Percentiles rank a stretch among this genome's conserved stretches.
These are phyloP conservation scores for Limtongia smithiae DNA, from an alignment of 805 yeast genomes.

Conservation along the genomic window DNA sequence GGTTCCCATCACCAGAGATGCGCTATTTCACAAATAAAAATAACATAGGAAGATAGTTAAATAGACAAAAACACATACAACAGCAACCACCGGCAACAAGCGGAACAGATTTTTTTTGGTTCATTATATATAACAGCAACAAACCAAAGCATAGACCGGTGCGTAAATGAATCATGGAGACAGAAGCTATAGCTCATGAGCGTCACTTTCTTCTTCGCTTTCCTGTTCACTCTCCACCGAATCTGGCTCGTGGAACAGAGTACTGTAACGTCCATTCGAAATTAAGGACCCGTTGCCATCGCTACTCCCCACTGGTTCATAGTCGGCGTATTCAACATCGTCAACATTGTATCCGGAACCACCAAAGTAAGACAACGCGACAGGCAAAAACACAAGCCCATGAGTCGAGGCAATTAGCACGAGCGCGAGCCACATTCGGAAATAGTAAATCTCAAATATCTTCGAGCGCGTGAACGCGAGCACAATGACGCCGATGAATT, in stretches of 20 bases:
- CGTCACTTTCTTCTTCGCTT: neutral
- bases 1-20: too few species aligned
- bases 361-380: slow-evolving; percentile 61
- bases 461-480: slow-evolving; percentile 82
- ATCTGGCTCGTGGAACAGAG: slow-evolving; percentile 5
- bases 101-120: too few species aligned
- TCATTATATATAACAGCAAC: too few species aligned
- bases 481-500: slow-evolving; percentile 80
- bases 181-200: too few species aligned
- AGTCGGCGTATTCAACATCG: slow-evolving; percentile 30
- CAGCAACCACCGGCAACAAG: too few species aligned
- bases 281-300: neutral
- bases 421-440: slow-evolving; percentile 88
- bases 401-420: slow-evolving; percentile 76
- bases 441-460: slow-evolving; percentile 87
- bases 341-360: slow-evolving; percentile 50
- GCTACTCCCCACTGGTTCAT: neutral
- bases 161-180: too few species aligned
- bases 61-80: too few species aligned
- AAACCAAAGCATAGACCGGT: too few species aligned
- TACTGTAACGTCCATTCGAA: slow-evolving; percentile 2
- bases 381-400: slow-evolving; percentile 74
- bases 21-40: too few species aligned
- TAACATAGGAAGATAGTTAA: too few species aligned
- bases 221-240: slow-evolving; percentile 5